Percentiles rank a stretch among this genome's conserved stretches.
phyloP scores from a whole-genome alignment of 805 yeast genomes.

The Candida palmyrensis region DNA sequence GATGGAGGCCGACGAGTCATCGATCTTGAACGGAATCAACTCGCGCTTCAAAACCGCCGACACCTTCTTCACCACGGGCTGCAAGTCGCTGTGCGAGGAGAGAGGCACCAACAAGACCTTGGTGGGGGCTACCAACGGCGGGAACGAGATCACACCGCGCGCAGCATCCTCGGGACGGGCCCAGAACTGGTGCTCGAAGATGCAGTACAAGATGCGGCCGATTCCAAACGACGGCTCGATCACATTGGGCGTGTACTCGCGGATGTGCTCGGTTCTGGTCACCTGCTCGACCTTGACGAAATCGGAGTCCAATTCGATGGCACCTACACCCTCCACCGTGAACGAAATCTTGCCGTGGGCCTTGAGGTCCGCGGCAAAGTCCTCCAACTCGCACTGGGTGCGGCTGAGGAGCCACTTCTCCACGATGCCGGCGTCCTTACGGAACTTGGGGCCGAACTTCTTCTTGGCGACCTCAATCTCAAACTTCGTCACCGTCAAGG shows the following conservation, averaged over 20 bases:
- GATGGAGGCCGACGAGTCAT: slow-evolving; percentile 94
- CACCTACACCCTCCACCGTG: slow-evolving; percentile 31
- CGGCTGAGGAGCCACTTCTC: slow-evolving; percentile 72
- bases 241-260: slow-evolving; percentile 95
- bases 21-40: slow-evolving; percentile 92
- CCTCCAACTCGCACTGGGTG: slow-evolving; percentile 82
- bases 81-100: slow-evolving; percentile 75
- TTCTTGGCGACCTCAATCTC: slow-evolving; percentile 90
- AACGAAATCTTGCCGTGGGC: slow-evolving; percentile 7
- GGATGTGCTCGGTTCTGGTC: slow-evolving; percentile 79
- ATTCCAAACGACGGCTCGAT: slow-evolving; percentile 99
- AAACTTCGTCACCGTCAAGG: slow-evolving; percentile 72
- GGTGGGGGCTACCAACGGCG: slow-evolving; percentile 96
- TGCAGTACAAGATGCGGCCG: slow-evolving; percentile 91
- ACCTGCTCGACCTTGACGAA: slow-evolving; percentile 73
- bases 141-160: slow-evolving; percentile 80
- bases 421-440: slow-evolving; percentile 93
- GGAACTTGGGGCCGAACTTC: slow-evolving; percentile 95
- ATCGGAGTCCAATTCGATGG: slow-evolving; percentile 66
- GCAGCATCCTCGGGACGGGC: slow-evolving; percentile 86
- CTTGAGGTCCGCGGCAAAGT: slow-evolving; percentile 62
- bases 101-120: slow-evolving; percentile 94
- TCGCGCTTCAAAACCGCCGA: slow-evolving; percentile 66
- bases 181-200: slow-evolving; percentile 96
- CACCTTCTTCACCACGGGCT: slow-evolving; percentile 67